Conservation (phyloP, 441 rosid species). For the Gossypium schwendimanii region DNA sequence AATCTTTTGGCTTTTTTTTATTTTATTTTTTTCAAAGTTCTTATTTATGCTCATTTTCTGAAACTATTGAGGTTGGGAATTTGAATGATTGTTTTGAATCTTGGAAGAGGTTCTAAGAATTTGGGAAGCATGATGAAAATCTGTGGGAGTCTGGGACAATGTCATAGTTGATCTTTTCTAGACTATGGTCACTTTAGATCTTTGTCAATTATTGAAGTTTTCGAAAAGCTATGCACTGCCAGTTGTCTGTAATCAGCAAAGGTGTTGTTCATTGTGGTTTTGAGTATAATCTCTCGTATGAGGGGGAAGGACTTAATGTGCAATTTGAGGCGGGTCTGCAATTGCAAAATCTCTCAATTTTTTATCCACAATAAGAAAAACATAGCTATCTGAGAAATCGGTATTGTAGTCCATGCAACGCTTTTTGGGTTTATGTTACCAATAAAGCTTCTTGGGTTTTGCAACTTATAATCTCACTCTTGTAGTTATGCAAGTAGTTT, state of each 20-base stretch:
- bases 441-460: not conserved
- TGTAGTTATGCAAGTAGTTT: not conserved
- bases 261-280: not conserved
- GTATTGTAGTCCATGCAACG: not conserved
- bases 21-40: not conserved
- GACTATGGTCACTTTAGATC: not conserved
- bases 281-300: not conserved
- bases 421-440: not conserved
- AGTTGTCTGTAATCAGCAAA: not conserved
- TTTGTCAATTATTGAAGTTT: not conserved
- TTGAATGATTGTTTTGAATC: slow-evolving; percentile 1
- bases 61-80: not conserved
- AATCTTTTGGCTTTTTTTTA: not conserved
- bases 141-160: not conserved
- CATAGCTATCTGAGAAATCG: not conserved
- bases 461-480: not conserved
- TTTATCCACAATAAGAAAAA: not conserved
- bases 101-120: slow-evolving; percentile 1
- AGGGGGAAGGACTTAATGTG: not conserved
- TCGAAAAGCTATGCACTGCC: not conserved
- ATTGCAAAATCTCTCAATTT: not conserved
- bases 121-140: not conserved
- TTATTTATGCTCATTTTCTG: not conserved
- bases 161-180: not conserved
- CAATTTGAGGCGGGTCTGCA: not conserved